Conservation (phyloP, 495 filamentous ascomycete genomes). For the Chaetomidium leptoderma region DNA sequence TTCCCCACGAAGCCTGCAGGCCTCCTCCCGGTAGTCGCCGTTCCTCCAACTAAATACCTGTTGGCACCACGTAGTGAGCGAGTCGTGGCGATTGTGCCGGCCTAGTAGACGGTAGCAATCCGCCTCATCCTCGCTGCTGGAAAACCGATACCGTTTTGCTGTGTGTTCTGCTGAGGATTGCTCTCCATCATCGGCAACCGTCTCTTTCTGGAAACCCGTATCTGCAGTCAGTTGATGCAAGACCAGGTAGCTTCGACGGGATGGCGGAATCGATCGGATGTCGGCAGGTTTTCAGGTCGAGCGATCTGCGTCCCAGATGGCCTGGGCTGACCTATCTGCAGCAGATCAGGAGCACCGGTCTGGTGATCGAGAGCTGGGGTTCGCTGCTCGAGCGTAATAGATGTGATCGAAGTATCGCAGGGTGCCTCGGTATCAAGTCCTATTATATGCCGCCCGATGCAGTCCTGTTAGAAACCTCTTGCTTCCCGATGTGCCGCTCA, state of each 20-base stretch:
- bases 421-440: conserved; percentile 20
- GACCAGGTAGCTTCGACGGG: not conserved
- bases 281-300: not conserved
- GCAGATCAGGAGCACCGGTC: not conserved
- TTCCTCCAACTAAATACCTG: too few species aligned
- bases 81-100: too few species aligned
- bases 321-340: too few species aligned
- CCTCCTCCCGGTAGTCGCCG: too few species aligned
- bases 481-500: not conserved
- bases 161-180: not conserved
- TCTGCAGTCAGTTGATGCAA: not conserved
- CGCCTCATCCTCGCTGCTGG: not conserved
- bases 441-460: conserved; percentile 2
- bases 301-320: not conserved
- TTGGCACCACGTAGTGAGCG: too few species aligned
- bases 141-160: not conserved
- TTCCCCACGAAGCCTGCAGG: too few species aligned
- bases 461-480: conserved; percentile 15
- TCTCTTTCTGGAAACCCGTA: too few species aligned
- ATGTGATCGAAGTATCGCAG: conserved; percentile 2
- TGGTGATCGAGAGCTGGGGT: not conserved
- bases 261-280: not conserved
- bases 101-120: too few species aligned
- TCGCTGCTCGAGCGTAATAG: not conserved
- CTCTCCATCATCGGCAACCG: not conserved